Evolutionary conservation across 1,284 basidiomycete species (phyloP).

Genomic region (Ustilago lituana): DNA sequence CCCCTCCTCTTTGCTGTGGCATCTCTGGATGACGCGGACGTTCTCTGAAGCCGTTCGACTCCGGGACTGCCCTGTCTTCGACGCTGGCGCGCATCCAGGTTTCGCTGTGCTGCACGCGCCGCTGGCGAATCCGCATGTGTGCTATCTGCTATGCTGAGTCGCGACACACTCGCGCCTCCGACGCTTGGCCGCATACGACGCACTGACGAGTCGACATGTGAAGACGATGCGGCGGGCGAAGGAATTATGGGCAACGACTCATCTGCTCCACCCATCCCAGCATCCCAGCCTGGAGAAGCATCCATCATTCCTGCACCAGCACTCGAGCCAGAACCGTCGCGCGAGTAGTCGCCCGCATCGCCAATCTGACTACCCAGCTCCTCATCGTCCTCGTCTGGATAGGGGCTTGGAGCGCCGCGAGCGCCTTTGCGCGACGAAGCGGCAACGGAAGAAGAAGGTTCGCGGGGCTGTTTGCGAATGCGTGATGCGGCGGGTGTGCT

Average conservation of each 20-base stretch:
- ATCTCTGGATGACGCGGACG: conserved; percentile 4
- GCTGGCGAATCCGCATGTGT: conserved; percentile 34
- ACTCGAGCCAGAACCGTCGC: conserved; percentile 8
- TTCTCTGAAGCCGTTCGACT: conserved; percentile 1
- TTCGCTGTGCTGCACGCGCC: conserved; percentile 32
- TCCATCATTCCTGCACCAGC: conserved; percentile 5
- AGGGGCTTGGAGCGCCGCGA: too few relatives aligned
- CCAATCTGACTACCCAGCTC: conserved; percentile 28
- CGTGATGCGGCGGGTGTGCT: conserved; percentile 43
- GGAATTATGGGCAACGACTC: conserved; percentile 34
- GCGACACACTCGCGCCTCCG: conserved; percentile 21
- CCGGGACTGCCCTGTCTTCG: conserved; percentile 38
- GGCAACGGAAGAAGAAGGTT: background rate
- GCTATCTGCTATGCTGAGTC: conserved; percentile 21
- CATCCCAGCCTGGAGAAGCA: conserved; percentile 16
- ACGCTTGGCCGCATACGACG: conserved; percentile 29
- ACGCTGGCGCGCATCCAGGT: conserved; percentile 23
- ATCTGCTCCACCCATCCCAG: conserved; percentile 5
- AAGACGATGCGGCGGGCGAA: conserved; percentile 26
- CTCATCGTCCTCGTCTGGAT: conserved; percentile 8
- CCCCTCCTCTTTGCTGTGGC: conserved; percentile 8
- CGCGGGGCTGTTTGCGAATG: conserved; percentile 8
- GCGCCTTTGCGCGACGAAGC: too few relatives aligned
- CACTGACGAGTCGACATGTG: conserved; percentile 25
- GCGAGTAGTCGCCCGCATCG: conserved; percentile 9